Conservation (phyloP, 2,329 filamentous ascomycete species). For the Endothia cerciana region DNA sequence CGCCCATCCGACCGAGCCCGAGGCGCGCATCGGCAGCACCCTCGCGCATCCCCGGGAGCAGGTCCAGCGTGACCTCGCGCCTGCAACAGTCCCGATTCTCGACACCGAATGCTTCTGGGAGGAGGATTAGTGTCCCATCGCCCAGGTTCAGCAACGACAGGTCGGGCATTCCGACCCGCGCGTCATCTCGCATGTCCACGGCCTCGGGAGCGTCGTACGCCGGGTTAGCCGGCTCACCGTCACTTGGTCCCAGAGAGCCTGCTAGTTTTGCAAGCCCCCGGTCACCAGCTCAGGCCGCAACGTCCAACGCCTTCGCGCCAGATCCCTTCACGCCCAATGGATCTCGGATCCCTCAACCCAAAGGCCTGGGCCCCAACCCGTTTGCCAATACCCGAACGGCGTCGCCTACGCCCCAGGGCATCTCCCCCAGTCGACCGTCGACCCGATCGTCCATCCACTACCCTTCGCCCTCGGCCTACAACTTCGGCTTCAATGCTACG, state of each 20-base stretch:
- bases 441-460: slow-evolving; percentile 35
- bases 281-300: slow-evolving; percentile 37
- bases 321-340: slow-evolving; percentile 16
- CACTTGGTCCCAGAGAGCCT: slow-evolving; percentile 45
- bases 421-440: slow-evolving; percentile 31
- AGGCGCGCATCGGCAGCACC: slow-evolving; percentile 22
- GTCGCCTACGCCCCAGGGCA: slow-evolving; percentile 12
- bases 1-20: slow-evolving; percentile 28
- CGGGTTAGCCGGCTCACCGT: slow-evolving; percentile 48
- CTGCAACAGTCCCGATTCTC: slow-evolving; percentile 21
- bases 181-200: slow-evolving; percentile 44
- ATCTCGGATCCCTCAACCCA: slow-evolving; percentile 26
- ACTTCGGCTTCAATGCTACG: slow-evolving; percentile 25
- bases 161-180: slow-evolving; percentile 41
- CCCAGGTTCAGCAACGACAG: slow-evolving; percentile 30
- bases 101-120: slow-evolving; percentile 10
- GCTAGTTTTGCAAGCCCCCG: slow-evolving; percentile 60
- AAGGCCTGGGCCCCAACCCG: slow-evolving; percentile 23
- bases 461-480: slow-evolving; percentile 30
- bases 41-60: slow-evolving; percentile 21
- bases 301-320: slow-evolving; percentile 32
- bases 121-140: slow-evolving; percentile 20
- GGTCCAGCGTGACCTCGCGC: slow-evolving; percentile 17
- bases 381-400: slow-evolving; percentile 28
- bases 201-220: slow-evolving; percentile 26